Percentiles rank a stretch among this genome's conserved stretches.
phyloP scores from a whole-genome alignment of 2,329 filamentous ascomycete genomes.

The Fusarium zealandicum region DNA sequence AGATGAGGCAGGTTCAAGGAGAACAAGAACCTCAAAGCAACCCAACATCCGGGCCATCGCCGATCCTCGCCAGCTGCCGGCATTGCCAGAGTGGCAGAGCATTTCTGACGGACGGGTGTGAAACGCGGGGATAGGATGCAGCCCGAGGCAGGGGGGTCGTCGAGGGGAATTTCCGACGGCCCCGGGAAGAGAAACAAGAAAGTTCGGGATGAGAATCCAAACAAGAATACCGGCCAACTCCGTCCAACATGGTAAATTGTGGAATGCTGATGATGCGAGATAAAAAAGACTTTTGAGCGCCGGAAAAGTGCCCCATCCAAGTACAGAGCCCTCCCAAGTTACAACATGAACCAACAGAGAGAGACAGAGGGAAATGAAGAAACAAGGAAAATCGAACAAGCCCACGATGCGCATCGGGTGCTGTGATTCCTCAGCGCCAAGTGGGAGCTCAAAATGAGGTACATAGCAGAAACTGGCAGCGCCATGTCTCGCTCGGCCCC shows the following conservation, averaged over 20 bases:
- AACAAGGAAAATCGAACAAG: slow-evolving; percentile 7
- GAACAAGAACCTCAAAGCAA: slow-evolving; percentile 12
- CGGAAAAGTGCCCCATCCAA: slow-evolving; percentile 19
- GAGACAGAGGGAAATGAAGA: no score
- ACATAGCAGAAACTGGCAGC: slow-evolving; percentile 9
- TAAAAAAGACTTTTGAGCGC: slow-evolving; percentile 40
- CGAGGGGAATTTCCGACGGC: slow-evolving; percentile 3
- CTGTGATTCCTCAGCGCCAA: slow-evolving; percentile 31
- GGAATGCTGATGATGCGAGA: slow-evolving; percentile 31
- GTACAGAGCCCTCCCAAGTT: slow-evolving; percentile 16
- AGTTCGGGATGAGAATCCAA: not conserved
- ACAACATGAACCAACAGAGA: slow-evolving; percentile 18
- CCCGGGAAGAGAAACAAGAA: slow-evolving; percentile 9
- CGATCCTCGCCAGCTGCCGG: slow-evolving; percentile 9
- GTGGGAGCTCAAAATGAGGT: slow-evolving; percentile 14
- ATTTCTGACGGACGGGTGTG: slow-evolving; percentile 8
- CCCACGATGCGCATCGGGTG: slow-evolving; percentile 26
- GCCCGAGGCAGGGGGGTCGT: slow-evolving; percentile 9
- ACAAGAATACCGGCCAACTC: slow-evolving; percentile 26
- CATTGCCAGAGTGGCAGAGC: slow-evolving; percentile 12
- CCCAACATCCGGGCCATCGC: slow-evolving; percentile 1
- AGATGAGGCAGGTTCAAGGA: not conserved
- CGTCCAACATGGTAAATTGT: slow-evolving; percentile 19
- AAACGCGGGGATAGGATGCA: not conserved
- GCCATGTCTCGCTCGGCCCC: slow-evolving; percentile 9